Base-by-base conservation (phyloP, 345 rosid species). In the Streptanthus diversifolius region DNA sequence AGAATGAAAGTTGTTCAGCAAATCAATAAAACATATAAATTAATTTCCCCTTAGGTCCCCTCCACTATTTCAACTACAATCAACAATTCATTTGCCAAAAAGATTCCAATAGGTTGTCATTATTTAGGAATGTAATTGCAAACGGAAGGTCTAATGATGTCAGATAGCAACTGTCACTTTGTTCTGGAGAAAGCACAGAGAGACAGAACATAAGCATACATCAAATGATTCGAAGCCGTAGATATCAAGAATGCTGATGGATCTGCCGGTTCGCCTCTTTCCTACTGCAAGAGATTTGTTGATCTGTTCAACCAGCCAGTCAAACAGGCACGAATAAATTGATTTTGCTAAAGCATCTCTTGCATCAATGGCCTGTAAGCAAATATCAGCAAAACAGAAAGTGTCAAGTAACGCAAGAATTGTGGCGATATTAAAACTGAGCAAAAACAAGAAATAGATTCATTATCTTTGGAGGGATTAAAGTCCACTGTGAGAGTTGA, bases 191-290 rank as follows among this genome's bases (percentile, higher is more conserved):
- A 43, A 52, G 15, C 41, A 32, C 55, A 69, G 14, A 72, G 71
- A 71, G 45, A 44, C 74, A 44, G 33, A 37, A 54, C 6, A 48
- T 71, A 15, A 63, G 63, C 89, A 70, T 86, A 95, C 99, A 76
- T 90, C 87, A 87, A 95, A 95, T 14, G 99, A 95, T 81, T 95
- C 99, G 76, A 95, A 95, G 77, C 99, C 99, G 74, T 95, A 95
- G 56, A 95, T 95, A 81, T 95, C 99, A 73, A 95, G 96, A 85
- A 95, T 95, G 84, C 99, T 91, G 77, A 95, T 95, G 72, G 97
- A 89, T 88, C 99, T 85, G 65, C 99, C 97, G 1, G 96, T 87
- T 78, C 95, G 82, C 70, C 87, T 84, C 82, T 95, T 95, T 71
- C 99, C 97, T 73, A 88, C 97, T 24, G 93, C 91, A 57, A 95